Evolutionary conservation across 1,284 basidiomycete genomes (phyloP).

Genomic region (Tremellales sp.): DNA sequence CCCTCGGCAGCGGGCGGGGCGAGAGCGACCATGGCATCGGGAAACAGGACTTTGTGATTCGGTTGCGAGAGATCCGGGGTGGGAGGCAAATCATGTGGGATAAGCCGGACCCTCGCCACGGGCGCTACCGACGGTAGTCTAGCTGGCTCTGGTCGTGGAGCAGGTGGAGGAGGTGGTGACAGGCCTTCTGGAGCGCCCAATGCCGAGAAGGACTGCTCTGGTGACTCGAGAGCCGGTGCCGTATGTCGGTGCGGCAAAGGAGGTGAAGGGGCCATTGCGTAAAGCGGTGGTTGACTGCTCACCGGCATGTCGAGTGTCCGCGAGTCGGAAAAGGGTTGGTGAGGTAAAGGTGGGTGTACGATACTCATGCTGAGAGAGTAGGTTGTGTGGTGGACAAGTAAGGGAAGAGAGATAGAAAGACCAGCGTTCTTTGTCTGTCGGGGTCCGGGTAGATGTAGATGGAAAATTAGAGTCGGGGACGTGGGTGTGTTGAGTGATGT

Average conservation of each 20-base stretch:
- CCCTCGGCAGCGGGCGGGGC: slow-evolving; percentile 27
- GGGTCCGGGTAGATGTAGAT: background rate
- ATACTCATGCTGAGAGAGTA: background rate
- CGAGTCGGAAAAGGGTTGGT: background rate
- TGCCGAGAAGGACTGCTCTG: slow-evolving; percentile 20
- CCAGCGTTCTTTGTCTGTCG: background rate
- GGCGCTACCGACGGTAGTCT: slow-evolving; percentile 10
- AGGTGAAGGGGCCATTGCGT: slow-evolving; percentile 8
- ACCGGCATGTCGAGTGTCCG: background rate
- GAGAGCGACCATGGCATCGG: slow-evolving; percentile 31
- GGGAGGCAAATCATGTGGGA: slow-evolving; percentile 22
- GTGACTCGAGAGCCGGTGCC: slow-evolving; percentile 12
- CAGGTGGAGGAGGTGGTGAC: slow-evolving; percentile 8
- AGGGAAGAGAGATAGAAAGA: background rate
- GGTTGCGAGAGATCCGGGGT: slow-evolving; percentile 35
- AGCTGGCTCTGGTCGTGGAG: slow-evolving; percentile 9
- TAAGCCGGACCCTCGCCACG: slow-evolving; percentile 3
- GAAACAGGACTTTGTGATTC: slow-evolving; percentile 20
- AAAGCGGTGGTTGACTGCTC: background rate
- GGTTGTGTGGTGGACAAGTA: background rate
- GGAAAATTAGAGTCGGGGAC: too few relatives aligned
- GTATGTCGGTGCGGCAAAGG: slow-evolving; percentile 19
- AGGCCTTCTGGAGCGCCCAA: slow-evolving; percentile 12
- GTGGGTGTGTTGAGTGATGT: too few relatives aligned
- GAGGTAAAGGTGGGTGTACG: background rate